phyloP scores from a whole-genome alignment of 371 early-diverging fungal species.

The Mucor velutinosus region DNA sequence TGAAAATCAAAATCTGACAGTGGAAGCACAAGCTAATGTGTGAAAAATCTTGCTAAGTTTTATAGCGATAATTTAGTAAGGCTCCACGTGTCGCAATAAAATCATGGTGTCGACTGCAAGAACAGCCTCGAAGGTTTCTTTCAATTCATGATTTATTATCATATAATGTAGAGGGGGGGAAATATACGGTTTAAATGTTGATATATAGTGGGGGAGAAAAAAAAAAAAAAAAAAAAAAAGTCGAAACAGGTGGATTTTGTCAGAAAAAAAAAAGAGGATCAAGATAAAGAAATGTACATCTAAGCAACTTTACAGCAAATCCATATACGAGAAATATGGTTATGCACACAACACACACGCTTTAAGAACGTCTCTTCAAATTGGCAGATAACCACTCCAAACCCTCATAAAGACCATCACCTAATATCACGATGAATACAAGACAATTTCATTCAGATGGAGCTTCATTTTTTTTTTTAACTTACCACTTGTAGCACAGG shows the following conservation, averaged over 20 bases:
- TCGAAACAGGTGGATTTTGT: neutral
- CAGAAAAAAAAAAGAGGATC: neutral
- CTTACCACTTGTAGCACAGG: conserved; percentile 91
- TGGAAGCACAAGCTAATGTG: conserved; percentile 7
- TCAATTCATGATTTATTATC: neutral
- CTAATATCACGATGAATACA: conserved; percentile 15
- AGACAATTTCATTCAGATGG: neutral
- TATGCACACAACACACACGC: neutral
- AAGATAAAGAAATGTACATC: neutral
- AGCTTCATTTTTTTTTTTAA: conserved; percentile 4
- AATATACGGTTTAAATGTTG: neutral
- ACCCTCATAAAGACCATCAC: conserved; percentile 96
- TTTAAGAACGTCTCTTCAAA: conserved; percentile 39
- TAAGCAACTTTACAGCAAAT: neutral
- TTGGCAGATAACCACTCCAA: conserved; percentile 73
- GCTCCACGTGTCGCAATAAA: neutral
- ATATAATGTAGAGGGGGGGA: neutral
- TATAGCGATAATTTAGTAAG: neutral
- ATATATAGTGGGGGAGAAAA: neutral
- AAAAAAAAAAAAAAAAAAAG: neutral
- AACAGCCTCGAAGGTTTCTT: neutral
- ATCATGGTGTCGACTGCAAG: neutral
- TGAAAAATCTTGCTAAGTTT: neutral
- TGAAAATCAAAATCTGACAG: conserved; percentile 3
- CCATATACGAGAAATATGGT: neutral